Base-by-base conservation (phyloP, 352 stramenopile genomes). In the Globisporangium megalacanthum region DNA sequence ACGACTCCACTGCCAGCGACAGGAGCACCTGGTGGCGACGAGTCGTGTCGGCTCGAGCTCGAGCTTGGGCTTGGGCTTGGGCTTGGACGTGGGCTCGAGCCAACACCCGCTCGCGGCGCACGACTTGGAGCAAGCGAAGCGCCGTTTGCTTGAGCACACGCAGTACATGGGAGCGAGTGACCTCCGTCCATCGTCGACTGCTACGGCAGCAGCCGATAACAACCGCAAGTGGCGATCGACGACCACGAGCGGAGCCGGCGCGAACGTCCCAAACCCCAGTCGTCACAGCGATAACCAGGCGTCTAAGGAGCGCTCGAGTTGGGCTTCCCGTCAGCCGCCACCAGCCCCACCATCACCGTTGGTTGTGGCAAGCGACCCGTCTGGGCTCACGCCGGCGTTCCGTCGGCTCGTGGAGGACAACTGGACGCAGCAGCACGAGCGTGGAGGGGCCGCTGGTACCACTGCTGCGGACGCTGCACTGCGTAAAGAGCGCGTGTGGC, bases 401-500 rank as follows among this genome's bases (percentile, higher is more conserved):
- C 54, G 79, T 5, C 61, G 75, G 35, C 64, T 88, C 9, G 64
- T 89, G 4, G 79, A 89, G 49, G 72, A 70, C 4, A 79, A 87
- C 37, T 89, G 77, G 79, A 49, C 71, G 48, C 63, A 65, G 48
- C 63, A 65, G 33, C 62, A 62, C 49, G 62, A 73, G 47, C 64
- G 35, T 13, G 6, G 35, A 13, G 35, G 67, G 49, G 35, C 49
- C 50, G 8, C 58, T 14, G 54, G 52, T 2, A 29, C 25, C 25
- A 39, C 2, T 13, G 48, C 52, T 36, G 54, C 55, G 7, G 56
- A 61, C 29, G 54, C 62, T 0, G 56, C 58, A n/a, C 33, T 78
- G 6, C 70, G 66, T 46, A 71, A 70, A 20, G 70, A 83, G 49
- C 70, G 73, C 44, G 66, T 83, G 68, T 63, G 60, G 59, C 66